phyloP scores from a whole-genome alignment of 352 stramenopile species.

The Plasmopara muralis region DNA sequence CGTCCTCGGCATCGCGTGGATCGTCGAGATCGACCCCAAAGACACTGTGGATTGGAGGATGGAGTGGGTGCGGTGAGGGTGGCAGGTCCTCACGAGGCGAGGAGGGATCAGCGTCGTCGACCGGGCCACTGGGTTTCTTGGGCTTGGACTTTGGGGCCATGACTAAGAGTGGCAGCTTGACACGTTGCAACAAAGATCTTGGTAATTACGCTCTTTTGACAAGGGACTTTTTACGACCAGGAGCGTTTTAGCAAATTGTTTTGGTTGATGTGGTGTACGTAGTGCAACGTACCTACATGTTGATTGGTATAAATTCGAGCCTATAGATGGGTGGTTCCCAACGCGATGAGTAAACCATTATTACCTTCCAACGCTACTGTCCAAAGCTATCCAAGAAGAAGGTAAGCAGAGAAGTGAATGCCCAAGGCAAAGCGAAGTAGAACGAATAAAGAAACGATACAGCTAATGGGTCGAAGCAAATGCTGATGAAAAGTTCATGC shows the following conservation, averaged over 20 bases:
- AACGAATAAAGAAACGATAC: not conserved
- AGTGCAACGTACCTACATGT: not conserved
- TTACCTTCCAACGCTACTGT: slow-evolving; percentile 78
- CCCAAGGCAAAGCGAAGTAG: not conserved
- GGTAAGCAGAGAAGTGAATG: slow-evolving; percentile 30
- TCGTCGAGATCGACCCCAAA: slow-evolving; percentile 63
- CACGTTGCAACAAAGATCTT: slow-evolving; percentile 16
- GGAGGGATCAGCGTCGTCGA: slow-evolving; percentile 19
- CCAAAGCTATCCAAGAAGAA: slow-evolving; percentile 86
- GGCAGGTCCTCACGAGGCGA: slow-evolving; percentile 12
- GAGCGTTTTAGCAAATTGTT: too few species aligned
- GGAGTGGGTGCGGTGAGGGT: slow-evolving; percentile 8
- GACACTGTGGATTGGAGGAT: slow-evolving; percentile 21
- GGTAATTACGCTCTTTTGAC: slow-evolving; percentile 30
- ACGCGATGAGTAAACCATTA: slow-evolving; percentile 52
- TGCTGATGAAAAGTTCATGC: not conserved
- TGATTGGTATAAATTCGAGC: slow-evolving; percentile 25
- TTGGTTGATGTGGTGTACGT: not conserved
- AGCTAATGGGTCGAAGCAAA: not conserved
- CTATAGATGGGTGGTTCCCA: slow-evolving; percentile 29
- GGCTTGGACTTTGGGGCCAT: slow-evolving; percentile 59
- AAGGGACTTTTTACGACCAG: not conserved
- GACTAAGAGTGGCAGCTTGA: slow-evolving; percentile 6
- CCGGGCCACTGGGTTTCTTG: slow-evolving; percentile 36
- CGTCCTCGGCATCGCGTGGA: slow-evolving; percentile 57